Evolutionary conservation across 169 alveolate species (phyloP).

Genomic region (Cystoisospora suis): DNA sequence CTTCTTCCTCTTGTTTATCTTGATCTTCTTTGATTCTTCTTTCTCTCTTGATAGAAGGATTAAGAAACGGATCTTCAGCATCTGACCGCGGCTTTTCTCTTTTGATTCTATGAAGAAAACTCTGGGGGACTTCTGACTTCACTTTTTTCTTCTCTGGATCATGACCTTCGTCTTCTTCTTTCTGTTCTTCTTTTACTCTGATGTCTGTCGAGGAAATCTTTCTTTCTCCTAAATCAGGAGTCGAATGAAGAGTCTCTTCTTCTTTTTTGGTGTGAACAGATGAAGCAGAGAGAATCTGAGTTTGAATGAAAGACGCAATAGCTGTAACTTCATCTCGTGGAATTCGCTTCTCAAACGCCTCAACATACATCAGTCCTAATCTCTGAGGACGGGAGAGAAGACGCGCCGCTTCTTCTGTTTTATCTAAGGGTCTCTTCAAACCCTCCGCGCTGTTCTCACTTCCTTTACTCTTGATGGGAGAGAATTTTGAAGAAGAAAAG

Average conservation of each 20-base stretch:
- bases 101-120: background rate
- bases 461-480: no score
- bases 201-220: background rate
- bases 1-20: no score
- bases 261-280: background rate
- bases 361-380: constrained; percentile 80
- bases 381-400: constrained; percentile 72
- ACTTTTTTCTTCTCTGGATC: background rate
- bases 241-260: no score
- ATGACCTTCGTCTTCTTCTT: background rate
- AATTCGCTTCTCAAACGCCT: constrained; percentile 79
- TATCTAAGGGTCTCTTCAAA: background rate
- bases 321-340: constrained; percentile 83
- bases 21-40: no score
- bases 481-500: no score
- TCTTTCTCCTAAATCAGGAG: background rate
- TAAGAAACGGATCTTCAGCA: background rate
- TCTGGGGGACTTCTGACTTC: background rate
- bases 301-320: constrained; percentile 43
- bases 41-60: no score
- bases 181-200: background rate
- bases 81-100: background rate
- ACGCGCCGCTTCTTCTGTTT: constrained; percentile 55
- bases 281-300: background rate
- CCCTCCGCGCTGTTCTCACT: no score